Evolutionary conservation across 345 rosid genomes (phyloP).

Genomic region (Rubroshorea leprosula): DNA sequence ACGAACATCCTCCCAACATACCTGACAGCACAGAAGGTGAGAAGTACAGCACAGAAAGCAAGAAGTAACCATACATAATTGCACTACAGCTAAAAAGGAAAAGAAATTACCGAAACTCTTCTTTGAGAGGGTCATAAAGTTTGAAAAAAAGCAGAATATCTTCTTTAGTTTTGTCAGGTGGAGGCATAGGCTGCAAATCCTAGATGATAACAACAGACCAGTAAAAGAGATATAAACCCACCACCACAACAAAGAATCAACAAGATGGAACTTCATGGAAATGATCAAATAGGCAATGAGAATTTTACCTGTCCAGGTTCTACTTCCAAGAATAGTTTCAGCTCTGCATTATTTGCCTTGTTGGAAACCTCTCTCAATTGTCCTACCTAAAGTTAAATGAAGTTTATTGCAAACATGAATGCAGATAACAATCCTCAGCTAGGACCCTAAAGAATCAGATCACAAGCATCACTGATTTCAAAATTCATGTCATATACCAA

Average conservation of each 20-base stretch:
- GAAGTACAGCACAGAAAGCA: constrained; percentile 15
- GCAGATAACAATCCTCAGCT: neutral
- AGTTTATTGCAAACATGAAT: neutral
- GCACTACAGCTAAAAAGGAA: constrained; percentile 1
- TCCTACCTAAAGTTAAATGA: constrained; percentile 56
- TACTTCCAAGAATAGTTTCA: constrained; percentile 86
- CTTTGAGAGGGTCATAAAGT: constrained; percentile 77
- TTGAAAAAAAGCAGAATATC: constrained; percentile 89
- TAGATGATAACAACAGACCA: constrained; percentile 21
- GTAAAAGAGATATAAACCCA: neutral
- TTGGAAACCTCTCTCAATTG: constrained; percentile 79
- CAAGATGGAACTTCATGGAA: neutral
- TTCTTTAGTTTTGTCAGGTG: constrained; percentile 60
- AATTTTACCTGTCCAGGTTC: constrained; percentile 66
- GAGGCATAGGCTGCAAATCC: constrained; percentile 68
- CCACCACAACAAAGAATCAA: neutral
- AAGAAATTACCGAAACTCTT: constrained; percentile 59
- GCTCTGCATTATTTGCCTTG: constrained; percentile 70
- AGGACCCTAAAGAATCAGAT: neutral
- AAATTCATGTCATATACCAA: neutral
- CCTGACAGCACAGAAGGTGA: constrained; percentile 30
- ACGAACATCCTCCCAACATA: constrained; percentile 82
- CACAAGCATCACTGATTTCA: neutral
- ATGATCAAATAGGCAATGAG: constrained; percentile 2
- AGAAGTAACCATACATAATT: neutral